Evolutionary conservation across 345 rosid genomes (phyloP).

Genomic region (Eucalyptus sideroxylon): DNA sequence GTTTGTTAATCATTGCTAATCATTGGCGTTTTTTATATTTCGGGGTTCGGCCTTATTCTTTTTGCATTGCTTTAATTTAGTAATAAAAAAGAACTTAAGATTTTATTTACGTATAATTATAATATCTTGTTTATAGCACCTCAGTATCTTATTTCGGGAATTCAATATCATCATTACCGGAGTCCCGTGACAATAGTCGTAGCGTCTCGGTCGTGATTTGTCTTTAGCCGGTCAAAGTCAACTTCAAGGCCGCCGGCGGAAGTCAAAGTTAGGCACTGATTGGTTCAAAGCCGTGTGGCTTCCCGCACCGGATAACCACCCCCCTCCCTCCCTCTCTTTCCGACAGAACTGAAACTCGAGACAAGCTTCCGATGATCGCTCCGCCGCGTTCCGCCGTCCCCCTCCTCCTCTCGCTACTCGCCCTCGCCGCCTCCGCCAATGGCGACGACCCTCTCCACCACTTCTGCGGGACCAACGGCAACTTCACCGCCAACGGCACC

Average conservation of each 20-base stretch:
- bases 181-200: not conserved
- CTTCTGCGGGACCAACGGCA: not conserved
- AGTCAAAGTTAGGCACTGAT: not conserved
- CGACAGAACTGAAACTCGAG: not conserved
- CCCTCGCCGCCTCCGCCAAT: not conserved
- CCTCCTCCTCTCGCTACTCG: not conserved
- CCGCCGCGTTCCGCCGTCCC: not conserved
- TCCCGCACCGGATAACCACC: not conserved
- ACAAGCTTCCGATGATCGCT: not conserved
- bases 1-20: not conserved
- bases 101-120: no score
- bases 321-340: not conserved
- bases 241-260: rapidly evolving
- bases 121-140: no score
- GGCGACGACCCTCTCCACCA: not conserved
- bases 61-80: not conserved
- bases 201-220: not conserved
- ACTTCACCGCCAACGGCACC: not conserved
- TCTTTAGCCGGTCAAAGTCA: not conserved
- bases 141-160: not conserved
- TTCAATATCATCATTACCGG: not conserved
- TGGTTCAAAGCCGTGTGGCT: not conserved
- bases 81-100: not conserved
- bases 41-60: not conserved
- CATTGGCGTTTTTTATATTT: no score